Evolutionary conservation across 139 green algal species (phyloP), one percentile per base, ranked within the genome.

Genomic region (Picochlorum sp.): DNA sequence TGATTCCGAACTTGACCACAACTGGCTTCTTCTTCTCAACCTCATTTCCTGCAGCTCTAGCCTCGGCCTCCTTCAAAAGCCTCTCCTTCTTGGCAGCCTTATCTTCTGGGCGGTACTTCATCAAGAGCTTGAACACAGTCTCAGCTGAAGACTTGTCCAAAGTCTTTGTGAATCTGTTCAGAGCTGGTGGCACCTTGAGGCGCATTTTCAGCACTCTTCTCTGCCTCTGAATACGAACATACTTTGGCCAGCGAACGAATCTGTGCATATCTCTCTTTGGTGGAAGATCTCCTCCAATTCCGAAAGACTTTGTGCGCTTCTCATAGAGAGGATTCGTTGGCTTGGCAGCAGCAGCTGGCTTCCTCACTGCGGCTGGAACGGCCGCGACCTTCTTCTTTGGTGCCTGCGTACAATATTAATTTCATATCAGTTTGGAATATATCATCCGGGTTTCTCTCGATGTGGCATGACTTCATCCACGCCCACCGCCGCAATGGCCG

Each of bases 241-340:
- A 99, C 78, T 95, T 95, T 67, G 94, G 94, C 94, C 94, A 99
- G 82, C 95, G 96, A 7, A 99, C 94, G 69, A 96, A 98, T 57
- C 94, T 83, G 85, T 91, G 88, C 69, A 99, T 73, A 72, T 97
- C 89, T 38, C 77, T 78, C 78, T 95, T 96, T 38, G 83, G 76
- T n/a, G 93, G 84, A 49, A 75, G 60, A 3, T 77, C 74, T 23
- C 81, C 80, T 52, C 91, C 94, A 70, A 97, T 88, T 44, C 92
- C 87, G 75, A 97, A 98, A 30, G 70, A 84, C 81, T 93, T 94
- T n/a, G 81, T 57, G 49, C 87, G 63, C 84, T 94, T 96, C 86
- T 97, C 92, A 77, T 90, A 98, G 15, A 98, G 85, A 59, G 92
- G 92, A 86, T 98, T 92, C 44, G 75, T 79, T 16, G 78, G 68